Conservation (phyloP, 2,329 filamentous ascomycete genomes). For the Xylaria digitata region DNA sequence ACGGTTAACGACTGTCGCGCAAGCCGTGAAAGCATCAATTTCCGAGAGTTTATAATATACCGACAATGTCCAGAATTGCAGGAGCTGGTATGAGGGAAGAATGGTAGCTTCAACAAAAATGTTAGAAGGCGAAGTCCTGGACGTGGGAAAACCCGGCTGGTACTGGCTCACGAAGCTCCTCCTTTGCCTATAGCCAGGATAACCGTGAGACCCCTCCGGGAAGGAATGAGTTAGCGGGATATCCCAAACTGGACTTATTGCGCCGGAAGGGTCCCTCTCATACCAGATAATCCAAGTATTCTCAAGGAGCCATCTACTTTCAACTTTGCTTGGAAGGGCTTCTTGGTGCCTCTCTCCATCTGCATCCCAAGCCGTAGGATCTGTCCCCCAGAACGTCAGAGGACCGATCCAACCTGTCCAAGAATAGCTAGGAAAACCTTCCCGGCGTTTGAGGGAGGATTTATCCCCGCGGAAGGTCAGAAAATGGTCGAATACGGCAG, state of each 20-base stretch:
- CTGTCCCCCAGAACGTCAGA: not conserved
- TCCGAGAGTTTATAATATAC: not conserved
- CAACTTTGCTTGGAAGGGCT: not conserved
- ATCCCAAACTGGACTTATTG: not conserved
- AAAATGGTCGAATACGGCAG: not conserved
- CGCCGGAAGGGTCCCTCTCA: not conserved
- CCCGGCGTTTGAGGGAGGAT: not conserved
- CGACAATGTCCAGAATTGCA: slow-evolving; percentile 8
- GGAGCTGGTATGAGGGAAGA: not conserved
- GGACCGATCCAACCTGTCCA: slow-evolving; percentile 5
- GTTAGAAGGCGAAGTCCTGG: not conserved
- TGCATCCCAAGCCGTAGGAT: no score
- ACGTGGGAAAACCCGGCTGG: not conserved
- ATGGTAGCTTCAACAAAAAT: not conserved
- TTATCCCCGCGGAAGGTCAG: not conserved
- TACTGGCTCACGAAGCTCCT: not conserved
- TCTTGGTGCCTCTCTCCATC: no score
- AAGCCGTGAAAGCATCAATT: not conserved
- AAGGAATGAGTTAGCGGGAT: no score
- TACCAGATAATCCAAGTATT: slow-evolving; percentile 5
- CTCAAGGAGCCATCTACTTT: not conserved
- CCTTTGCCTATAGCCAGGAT: not conserved
- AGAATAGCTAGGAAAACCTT: slow-evolving; percentile 6
- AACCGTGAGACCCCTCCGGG: not conserved
- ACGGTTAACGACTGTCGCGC: not conserved